Conservation (phyloP, 305 asterid genomes). For the Fraxinus baroniana region DNA sequence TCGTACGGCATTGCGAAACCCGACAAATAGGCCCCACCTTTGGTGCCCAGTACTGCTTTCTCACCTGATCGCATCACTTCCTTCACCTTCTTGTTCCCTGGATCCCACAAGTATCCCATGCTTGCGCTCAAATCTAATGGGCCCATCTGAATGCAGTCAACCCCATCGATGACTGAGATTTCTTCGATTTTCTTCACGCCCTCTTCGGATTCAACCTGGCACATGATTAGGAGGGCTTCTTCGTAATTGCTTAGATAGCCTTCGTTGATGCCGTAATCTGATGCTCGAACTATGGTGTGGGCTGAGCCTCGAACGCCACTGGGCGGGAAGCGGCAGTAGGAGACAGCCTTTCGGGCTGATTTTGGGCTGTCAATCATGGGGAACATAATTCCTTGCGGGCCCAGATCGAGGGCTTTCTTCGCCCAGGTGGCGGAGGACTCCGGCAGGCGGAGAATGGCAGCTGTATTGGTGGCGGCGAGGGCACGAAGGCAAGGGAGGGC, state of each 20-base stretch:
- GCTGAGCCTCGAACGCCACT: constrained; percentile 84
- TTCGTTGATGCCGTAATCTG: constrained; percentile 67
- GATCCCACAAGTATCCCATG: constrained; percentile 92
- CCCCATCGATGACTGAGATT: constrained; percentile 77
- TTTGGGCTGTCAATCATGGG: constrained; percentile 84
- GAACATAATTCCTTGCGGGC: constrained; percentile 94
- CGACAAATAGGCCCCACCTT: constrained; percentile 51
- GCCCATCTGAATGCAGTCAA: constrained; percentile 91
- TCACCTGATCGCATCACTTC: constrained; percentile 68
- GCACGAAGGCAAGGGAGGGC: constrained; percentile 74
- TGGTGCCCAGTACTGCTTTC: constrained; percentile 50
- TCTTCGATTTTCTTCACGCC: constrained; percentile 68
- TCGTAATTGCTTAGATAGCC: constrained; percentile 70
- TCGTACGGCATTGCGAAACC: constrained; percentile 93
- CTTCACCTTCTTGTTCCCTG: constrained; percentile 85
- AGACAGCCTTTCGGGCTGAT: constrained; percentile 66
- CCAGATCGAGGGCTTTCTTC: constrained; percentile 85
- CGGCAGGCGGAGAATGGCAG: constrained; percentile 84
- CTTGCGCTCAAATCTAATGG: constrained; percentile 94
- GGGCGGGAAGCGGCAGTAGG: constrained; percentile 77
- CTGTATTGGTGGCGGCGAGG: constrained; percentile 64
- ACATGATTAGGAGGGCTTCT: constrained; percentile 74
- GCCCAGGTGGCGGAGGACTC: constrained; percentile 75
- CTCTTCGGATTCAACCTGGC: constrained; percentile 76
- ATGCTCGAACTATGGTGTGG: constrained; percentile 77